These are phyloP conservation scores for Yarrowia yakushimensis DNA, from an alignment of 805 yeast species.

Conservation along the genomic window DNA sequence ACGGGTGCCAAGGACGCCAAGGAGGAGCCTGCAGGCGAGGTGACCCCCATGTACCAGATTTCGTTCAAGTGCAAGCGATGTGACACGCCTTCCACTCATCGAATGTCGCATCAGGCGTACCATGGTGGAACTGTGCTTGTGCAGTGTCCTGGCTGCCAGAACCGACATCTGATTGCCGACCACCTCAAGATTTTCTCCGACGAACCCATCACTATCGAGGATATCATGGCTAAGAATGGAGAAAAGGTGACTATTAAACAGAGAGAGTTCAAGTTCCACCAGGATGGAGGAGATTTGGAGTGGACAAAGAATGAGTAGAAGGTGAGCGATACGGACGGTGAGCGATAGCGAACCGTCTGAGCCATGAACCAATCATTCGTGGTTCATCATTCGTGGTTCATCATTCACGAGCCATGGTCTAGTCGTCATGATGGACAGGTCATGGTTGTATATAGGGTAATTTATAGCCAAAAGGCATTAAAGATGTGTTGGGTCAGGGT, in stretches of 20 bases:
- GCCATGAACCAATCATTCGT: no score
- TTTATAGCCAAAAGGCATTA: no score
- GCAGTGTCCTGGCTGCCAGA: conserved; percentile 87
- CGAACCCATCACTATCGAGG: conserved; percentile 69
- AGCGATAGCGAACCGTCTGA: no score
- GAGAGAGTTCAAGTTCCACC: conserved; percentile 26
- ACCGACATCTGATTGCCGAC: conserved; percentile 88
- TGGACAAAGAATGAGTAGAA: conserved; percentile 29
- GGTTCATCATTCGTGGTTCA: no score
- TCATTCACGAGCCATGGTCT: no score
- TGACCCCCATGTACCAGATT: conserved; percentile 75
- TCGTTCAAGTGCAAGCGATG: conserved; percentile 93
- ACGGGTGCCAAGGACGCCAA: background rate
- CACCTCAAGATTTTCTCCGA: conserved; percentile 82
- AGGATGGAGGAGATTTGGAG: conserved; percentile 35
- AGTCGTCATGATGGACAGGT: no score
- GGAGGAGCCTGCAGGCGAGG: conserved; percentile 34
- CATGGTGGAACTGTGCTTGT: conserved; percentile 80
- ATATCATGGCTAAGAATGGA: conserved; percentile 70
- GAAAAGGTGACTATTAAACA: conserved; percentile 67
- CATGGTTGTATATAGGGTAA: no score
- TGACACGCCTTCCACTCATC: conserved; percentile 75
- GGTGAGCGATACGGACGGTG: no score
- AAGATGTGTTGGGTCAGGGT: no score
- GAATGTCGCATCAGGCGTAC: conserved; percentile 91